Conservation (phyloP, 139 green algal genomes). For the Picochlorum sp. region DNA sequence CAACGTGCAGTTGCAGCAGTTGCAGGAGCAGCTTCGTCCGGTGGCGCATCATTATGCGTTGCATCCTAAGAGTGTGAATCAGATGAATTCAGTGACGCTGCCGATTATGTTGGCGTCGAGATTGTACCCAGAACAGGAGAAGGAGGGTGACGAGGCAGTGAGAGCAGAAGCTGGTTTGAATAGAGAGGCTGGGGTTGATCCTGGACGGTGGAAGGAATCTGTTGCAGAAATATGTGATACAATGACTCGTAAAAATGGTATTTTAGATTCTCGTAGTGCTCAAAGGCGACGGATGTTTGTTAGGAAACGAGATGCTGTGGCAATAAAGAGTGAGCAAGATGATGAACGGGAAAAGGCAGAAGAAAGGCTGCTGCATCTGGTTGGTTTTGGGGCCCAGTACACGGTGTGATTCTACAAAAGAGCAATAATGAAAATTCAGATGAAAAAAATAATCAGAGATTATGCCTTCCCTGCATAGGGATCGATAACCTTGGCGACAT, state of each 20-base stretch:
- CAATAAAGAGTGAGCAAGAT: too few species aligned
- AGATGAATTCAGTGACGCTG: constrained; percentile 31
- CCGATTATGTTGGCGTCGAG: constrained; percentile 56
- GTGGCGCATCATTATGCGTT: constrained; percentile 34
- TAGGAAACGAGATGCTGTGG: too few species aligned
- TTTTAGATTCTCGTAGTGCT: too few species aligned
- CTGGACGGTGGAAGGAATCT: neutral
- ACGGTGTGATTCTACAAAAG: too few species aligned
- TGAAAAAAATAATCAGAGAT: neutral
- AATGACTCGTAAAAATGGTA: neutral
- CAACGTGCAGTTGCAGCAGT: constrained; percentile 40
- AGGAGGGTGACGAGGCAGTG: neutral
- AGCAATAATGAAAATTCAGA: too few species aligned
- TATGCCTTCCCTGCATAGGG: neutral
- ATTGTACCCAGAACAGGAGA: constrained; percentile 43
- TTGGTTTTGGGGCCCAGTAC: too few species aligned
- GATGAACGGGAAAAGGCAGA: too few species aligned
- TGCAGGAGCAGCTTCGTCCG: constrained; percentile 33
- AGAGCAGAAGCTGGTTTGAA: constrained; percentile 8
- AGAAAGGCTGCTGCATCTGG: too few species aligned
- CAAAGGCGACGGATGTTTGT: too few species aligned
- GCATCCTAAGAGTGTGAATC: constrained; percentile 34
- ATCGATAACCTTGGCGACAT: neutral
- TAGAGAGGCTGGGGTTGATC: neutral
- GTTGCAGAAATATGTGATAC: neutral